Percentiles rank a stretch among this genome's conserved stretches.
These are phyloP conservation scores for Amanita inopinata DNA, from an alignment of 768 basidiomycete genomes.

Conservation along the genomic window DNA sequence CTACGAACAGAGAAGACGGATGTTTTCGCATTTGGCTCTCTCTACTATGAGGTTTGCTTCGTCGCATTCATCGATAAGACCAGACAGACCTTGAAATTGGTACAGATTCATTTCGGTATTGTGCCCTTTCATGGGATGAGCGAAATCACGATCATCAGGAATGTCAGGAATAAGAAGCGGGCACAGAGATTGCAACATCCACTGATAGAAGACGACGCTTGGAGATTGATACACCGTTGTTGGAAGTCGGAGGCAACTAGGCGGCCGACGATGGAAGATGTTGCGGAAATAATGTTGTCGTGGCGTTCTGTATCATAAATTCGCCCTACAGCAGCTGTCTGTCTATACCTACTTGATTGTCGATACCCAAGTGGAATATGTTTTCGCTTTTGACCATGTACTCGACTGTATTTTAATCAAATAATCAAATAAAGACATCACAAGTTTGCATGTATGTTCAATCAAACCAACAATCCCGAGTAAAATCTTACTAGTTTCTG, in stretches of 20 bases:
- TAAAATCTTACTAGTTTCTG: too few relatives aligned
- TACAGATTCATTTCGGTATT: too few relatives aligned
- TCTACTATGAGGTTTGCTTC: conserved; percentile 1
- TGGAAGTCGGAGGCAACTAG: too few relatives aligned
- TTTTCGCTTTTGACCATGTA: too few relatives aligned
- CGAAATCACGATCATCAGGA: neutral
- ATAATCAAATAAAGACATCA: too few relatives aligned
- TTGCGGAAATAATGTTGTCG: neutral
- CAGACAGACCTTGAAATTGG: neutral
- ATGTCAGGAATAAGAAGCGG: neutral
- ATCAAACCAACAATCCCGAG: too few relatives aligned
- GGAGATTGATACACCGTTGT: neutral
- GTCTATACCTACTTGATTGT: too few relatives aligned
- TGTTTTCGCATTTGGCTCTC: conserved; percentile 1
- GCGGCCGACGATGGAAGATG: neutral
- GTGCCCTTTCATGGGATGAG: neutral
- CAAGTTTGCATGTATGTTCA: too few relatives aligned
- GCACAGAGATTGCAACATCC: neutral
- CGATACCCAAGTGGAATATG: too few relatives aligned
- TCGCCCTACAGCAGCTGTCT: too few relatives aligned
- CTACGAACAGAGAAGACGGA: neutral
- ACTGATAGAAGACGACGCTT: neutral
- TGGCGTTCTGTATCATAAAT: too few relatives aligned
- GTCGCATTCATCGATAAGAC: neutral
- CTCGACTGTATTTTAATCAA: too few relatives aligned